phyloP scores from a whole-genome alignment of 495 filamentous ascomycete species.

The Xylaria nigripes region DNA sequence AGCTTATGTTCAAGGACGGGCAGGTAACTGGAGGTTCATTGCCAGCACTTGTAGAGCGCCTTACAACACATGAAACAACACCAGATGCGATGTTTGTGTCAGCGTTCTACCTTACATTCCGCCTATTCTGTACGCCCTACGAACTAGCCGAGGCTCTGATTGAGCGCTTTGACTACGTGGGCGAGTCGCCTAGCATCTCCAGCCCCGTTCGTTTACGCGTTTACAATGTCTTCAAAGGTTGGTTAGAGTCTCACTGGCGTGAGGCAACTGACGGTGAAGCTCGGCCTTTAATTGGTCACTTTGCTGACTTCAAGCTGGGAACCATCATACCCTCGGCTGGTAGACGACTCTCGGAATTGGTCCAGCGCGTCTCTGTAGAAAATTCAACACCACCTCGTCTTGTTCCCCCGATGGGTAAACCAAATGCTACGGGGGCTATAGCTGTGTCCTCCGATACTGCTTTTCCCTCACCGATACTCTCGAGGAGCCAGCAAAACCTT shows the following conservation, averaged over 20 bases:
- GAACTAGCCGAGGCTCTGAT: constrained; percentile 75
- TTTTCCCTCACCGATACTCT: constrained; percentile 58
- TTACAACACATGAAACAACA: constrained; percentile 88
- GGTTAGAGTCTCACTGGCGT: constrained; percentile 95
- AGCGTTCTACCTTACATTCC: constrained; percentile 95
- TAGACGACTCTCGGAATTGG: constrained; percentile 67
- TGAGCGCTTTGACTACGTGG: constrained; percentile 87
- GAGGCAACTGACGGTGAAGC: constrained; percentile 68
- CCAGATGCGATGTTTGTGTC: constrained; percentile 90
- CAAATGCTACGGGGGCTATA: constrained; percentile 60
- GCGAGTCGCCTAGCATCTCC: constrained; percentile 61
- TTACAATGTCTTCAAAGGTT: constrained; percentile 94
- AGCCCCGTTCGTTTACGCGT: constrained; percentile 79
- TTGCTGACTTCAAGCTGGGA: constrained; percentile 66
- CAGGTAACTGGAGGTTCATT: constrained; percentile 91
- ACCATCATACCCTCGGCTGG: constrained; percentile 65
- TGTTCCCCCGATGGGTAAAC: constrained; percentile 83
- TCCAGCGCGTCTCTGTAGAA: constrained; percentile 71
- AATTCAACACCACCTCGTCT: constrained; percentile 78
- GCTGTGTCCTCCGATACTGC: constrained; percentile 63
- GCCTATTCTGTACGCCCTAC: constrained; percentile 78
- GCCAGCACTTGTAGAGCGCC: constrained; percentile 81
- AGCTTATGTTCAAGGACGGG: constrained; percentile 85
- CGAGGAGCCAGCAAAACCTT: constrained; percentile 64
- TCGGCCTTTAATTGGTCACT: constrained; percentile 63